Base-by-base conservation (phyloP, 768 basidiomycete genomes). In the Pholiota conissans region DNA sequence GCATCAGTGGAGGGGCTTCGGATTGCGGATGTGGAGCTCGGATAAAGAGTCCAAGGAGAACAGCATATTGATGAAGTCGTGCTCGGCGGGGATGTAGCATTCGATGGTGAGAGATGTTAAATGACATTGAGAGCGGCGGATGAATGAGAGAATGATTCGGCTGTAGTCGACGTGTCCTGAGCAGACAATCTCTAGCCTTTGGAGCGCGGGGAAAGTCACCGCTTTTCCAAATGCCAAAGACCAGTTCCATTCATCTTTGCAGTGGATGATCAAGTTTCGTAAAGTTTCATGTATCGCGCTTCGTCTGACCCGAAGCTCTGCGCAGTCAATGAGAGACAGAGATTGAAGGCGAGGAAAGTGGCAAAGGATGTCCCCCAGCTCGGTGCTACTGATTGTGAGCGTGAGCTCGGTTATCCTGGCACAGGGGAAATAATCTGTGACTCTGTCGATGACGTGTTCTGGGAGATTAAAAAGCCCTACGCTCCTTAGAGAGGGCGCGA, bases 51-150 rank as follows among this genome's bases (percentile, higher is more conserved):
- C 18, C 6, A 49, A 16, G 52, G 46, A 39, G 9, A 37, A 45
- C 22, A 56, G 58, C 11, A 61, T 39, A 3, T 61, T 59, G 29
- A 65, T 57, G 6, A 60, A 50, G 34, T 62, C 56, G 27, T 53
- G 49, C 40, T 65, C 61, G 20, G 42, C 7, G 18, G 48, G 40
- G 22, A 57, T 13, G 11, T 35, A 27, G 26, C 52, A 52, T 35
- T 57, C 57, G 20, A 63, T 26, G 26, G 61, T 57, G 16, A 65
- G 50, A 2, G 45, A 48, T 3, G 60, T 57, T 9, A 65, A 46
- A 5, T 27, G 22, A 26, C 61, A 55, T 49, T 20, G 46, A 5
- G 64, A 65, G n/a, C 47, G 57, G 13, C 34, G 8, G 35, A 65
- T n/a, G 49, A 65, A 63, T 6, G 40, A 16, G 3, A 48, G 39